Evolutionary conservation across 2,329 filamentous ascomycete genomes (phyloP).

Genomic region (Herpotrichia juniperi): DNA sequence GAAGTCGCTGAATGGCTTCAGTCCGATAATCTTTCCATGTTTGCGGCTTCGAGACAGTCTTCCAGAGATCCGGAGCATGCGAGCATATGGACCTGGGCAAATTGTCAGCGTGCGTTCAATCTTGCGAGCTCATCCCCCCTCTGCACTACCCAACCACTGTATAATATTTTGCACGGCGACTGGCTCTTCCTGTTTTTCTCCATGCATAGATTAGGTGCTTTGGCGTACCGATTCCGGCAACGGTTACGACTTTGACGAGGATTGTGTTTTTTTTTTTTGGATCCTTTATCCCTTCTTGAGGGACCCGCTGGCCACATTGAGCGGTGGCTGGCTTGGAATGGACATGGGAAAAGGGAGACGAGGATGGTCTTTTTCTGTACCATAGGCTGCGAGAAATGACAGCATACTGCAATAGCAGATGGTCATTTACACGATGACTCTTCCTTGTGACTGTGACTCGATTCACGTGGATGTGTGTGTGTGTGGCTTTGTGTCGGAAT

Average conservation of each 20-base stretch:
- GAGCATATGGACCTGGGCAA: not conserved
- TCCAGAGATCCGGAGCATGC: not conserved
- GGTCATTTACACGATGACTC: not conserved
- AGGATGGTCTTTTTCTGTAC: conserved; percentile 9
- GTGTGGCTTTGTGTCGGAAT: not conserved
- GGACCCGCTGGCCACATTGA: conserved; percentile 13
- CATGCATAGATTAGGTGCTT: conserved; percentile 25
- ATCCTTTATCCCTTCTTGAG: conserved; percentile 2
- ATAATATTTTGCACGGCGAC: conserved; percentile 15
- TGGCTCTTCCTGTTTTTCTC: conserved; percentile 4
- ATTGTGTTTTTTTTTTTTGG: conserved; percentile 16
- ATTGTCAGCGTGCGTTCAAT: not conserved
- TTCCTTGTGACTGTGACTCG: not conserved
- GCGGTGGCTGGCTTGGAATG: conserved; percentile 14
- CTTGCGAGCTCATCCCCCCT: conserved; percentile 4
- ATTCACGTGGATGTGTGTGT: conserved; percentile 4
- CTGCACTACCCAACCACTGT: conserved; percentile 11
- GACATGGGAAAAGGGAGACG: conserved; percentile 8
- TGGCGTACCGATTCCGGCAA: conserved; percentile 21
- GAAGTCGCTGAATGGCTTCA: not conserved
- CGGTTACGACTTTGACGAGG: conserved; percentile 30
- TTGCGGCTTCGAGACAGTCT: not conserved
- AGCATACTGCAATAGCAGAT: conserved; percentile 1
- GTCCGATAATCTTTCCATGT: not conserved
- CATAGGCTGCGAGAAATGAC: conserved; percentile 2